These are phyloP conservation scores for Auriscalpium vulgare DNA, from an alignment of 768 basidiomycete genomes.

Conservation along the genomic window DNA sequence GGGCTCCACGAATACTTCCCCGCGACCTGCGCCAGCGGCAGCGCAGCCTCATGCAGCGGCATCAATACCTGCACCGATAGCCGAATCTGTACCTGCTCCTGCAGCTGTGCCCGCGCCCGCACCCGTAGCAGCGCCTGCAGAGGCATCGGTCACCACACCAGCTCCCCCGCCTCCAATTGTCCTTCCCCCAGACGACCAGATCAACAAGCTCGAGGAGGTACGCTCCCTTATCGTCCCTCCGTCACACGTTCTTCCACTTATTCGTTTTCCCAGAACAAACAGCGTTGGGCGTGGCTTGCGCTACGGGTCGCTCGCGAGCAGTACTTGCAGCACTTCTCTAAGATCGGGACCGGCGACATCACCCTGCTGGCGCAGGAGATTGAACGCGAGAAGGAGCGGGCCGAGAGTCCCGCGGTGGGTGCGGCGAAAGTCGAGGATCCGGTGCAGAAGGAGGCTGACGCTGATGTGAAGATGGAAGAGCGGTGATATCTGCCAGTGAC, in stretches of 20 bases:
- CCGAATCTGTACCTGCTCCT: constrained; percentile 17
- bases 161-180: constrained; percentile 18
- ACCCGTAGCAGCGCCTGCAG: constrained; percentile 11
- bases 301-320: constrained; percentile 69
- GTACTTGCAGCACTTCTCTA: constrained; percentile 70
- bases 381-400: constrained; percentile 28
- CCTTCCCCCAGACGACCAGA: constrained; percentile 38
- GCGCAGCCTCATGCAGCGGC: not conserved
- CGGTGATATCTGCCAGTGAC: not conserved
- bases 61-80: not conserved
- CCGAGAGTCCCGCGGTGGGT: constrained; percentile 5
- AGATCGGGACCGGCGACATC: constrained; percentile 75
- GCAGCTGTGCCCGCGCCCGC: constrained; percentile 21
- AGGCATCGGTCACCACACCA: constrained; percentile 11
- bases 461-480: constrained; percentile 23
- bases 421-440: constrained; percentile 1
- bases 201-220: constrained; percentile 59
- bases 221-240: too few relatives aligned
- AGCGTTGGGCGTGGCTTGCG: constrained; percentile 74
- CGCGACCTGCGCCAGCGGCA: constrained; percentile 8
- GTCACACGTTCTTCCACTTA: not conserved
- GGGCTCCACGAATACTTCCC: constrained; percentile 28
- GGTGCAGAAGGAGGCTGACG: constrained; percentile 13
- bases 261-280: constrained; percentile 50
- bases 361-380: constrained; percentile 24